Conservation (phyloP, 441 rosid species). For the Biscutella auriculata region DNA sequence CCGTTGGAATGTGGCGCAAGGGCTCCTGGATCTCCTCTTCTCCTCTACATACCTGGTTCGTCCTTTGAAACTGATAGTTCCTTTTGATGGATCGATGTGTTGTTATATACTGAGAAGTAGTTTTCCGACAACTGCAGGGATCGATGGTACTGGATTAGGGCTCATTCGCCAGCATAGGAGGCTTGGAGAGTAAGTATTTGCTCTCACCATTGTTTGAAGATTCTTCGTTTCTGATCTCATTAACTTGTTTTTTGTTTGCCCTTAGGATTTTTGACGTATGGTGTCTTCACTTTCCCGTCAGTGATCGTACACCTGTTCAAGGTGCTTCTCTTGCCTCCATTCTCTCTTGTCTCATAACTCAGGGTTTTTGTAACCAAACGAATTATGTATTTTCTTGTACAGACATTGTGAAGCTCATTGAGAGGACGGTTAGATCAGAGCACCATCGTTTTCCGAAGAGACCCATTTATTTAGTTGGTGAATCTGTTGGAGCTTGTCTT, state of each 20-base stretch:
- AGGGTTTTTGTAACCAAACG: not conserved
- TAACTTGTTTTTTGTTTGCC: conserved; percentile 3
- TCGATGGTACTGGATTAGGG: conserved; percentile 86
- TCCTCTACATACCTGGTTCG: conserved; percentile 63
- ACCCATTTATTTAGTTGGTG: conserved; percentile 68
- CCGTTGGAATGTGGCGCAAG: conserved; percentile 50
- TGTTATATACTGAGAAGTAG: not conserved
- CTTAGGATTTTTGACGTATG: conserved; percentile 51
- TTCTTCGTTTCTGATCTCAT: not conserved
- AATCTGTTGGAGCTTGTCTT: conserved; percentile 60
- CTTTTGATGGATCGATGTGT: no score
- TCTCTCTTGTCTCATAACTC: not conserved
- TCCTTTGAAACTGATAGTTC: not conserved
- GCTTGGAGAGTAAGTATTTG: conserved; percentile 48
- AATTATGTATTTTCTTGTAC: conserved; percentile 6
- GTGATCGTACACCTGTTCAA: conserved; percentile 44
- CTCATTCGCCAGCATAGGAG: conserved; percentile 46
- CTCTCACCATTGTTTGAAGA: not conserved
- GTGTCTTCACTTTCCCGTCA: conserved; percentile 59
- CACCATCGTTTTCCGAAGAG: conserved; percentile 26
- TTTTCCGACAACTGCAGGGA: conserved; percentile 41
- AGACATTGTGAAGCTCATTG: conserved; percentile 48
- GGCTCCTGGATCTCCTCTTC: conserved; percentile 45
- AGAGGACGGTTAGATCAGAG: conserved; percentile 34
- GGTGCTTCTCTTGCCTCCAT: conserved; percentile 14